phyloP scores from a whole-genome alignment of 345 rosid species.

The Arabidopsis arenosa region DNA sequence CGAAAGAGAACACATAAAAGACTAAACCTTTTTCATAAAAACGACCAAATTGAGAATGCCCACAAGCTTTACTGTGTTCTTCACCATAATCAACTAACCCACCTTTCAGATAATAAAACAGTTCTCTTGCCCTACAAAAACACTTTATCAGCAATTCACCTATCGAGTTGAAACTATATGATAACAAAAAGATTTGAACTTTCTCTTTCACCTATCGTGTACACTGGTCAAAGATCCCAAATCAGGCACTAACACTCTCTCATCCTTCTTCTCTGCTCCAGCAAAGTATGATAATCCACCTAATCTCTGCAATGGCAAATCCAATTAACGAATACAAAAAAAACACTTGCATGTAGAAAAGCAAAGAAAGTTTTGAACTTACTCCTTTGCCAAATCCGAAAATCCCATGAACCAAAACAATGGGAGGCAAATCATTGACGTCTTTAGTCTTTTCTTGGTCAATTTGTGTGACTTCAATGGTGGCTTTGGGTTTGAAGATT shows the following conservation, averaged over 20 bases:
- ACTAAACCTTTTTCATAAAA: slow-evolving; percentile 71
- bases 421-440: slow-evolving; percentile 67
- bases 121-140: slow-evolving; percentile 78
- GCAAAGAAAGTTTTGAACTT: neutral
- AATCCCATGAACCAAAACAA: slow-evolving; percentile 95
- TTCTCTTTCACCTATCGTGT: slow-evolving; percentile 65
- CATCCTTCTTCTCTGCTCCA: slow-evolving; percentile 97
- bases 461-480: slow-evolving; percentile 50
- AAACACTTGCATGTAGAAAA: neutral
- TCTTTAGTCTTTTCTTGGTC: slow-evolving; percentile 35
- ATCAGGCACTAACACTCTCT: slow-evolving; percentile 96
- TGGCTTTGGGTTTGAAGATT: slow-evolving; percentile 57
- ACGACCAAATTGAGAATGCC: slow-evolving; percentile 92
- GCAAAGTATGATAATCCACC: slow-evolving; percentile 96
- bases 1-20: slow-evolving; percentile 10
- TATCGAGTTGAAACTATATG: neutral
- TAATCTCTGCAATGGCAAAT: slow-evolving; percentile 60
- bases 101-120: slow-evolving; percentile 95
- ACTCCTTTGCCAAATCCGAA: slow-evolving; percentile 99
- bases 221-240: slow-evolving; percentile 94
- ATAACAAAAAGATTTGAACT: slow-evolving; percentile 16
- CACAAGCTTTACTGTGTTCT: slow-evolving; percentile 88
- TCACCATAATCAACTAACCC: slow-evolving; percentile 93
- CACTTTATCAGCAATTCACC: slow-evolving; percentile 14
- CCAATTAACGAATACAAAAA: neutral